These are phyloP conservation scores for Thelephora ganbajun DNA, from an alignment of 768 basidiomycete genomes.

Conservation along the genomic window DNA sequence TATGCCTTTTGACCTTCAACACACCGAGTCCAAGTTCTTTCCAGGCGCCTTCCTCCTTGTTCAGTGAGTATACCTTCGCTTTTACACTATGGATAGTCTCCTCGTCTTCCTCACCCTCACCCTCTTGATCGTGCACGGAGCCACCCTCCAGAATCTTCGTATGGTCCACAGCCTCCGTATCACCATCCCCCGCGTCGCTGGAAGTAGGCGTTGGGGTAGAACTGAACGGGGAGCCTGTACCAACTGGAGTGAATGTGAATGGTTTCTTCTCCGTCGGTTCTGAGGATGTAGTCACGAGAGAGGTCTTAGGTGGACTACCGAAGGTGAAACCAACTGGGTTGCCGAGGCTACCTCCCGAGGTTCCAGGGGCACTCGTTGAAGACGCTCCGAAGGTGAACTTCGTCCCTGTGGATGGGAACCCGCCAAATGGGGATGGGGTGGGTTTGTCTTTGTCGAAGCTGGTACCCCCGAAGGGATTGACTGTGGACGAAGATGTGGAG, in stretches of 20 bases:
- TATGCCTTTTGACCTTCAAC: slow-evolving; percentile 63
- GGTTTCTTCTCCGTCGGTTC: slow-evolving; percentile 6
- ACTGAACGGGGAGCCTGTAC: slow-evolving; percentile 10
- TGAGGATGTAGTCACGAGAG: slow-evolving; percentile 4
- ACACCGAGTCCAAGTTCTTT: slow-evolving; percentile 58
- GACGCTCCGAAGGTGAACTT: slow-evolving; percentile 4
- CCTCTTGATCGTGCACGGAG: slow-evolving; percentile 44
- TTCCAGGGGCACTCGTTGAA: not conserved
- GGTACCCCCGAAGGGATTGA: slow-evolving; percentile 5
- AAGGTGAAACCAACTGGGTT: slow-evolving; percentile 55
- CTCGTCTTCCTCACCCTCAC: slow-evolving; percentile 74
- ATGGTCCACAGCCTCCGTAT: not conserved
- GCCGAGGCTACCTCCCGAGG: slow-evolving; percentile 32
- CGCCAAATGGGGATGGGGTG: too few species aligned
- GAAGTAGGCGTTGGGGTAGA: slow-evolving; percentile 8
- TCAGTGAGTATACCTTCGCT: slow-evolving; percentile 49
- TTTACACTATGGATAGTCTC: slow-evolving; percentile 45
- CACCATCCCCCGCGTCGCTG: slow-evolving; percentile 3
- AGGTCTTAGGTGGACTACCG: slow-evolving; percentile 24
- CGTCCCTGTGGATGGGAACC: too few species aligned
- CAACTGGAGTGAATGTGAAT: slow-evolving; percentile 6
- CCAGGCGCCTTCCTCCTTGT: slow-evolving; percentile 44
- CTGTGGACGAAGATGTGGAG: slow-evolving; percentile 6
- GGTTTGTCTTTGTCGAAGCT: not conserved
- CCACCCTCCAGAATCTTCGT: not conserved